Evolutionary conservation across 164 flowering plant species (phyloP).

Genomic region (Macadamia integrifolia): DNA sequence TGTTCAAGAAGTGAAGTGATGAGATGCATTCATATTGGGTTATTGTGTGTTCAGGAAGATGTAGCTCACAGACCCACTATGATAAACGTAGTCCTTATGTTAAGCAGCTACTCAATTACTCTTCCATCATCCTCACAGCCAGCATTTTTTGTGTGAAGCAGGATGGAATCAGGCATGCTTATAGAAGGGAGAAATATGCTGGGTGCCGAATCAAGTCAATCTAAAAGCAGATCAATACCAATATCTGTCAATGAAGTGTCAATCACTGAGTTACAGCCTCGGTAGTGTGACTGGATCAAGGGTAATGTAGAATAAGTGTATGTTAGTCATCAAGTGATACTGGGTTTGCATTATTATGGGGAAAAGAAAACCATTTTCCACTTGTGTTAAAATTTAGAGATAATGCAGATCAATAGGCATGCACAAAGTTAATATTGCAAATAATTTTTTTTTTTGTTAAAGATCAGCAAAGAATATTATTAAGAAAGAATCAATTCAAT

Average conservation of each 20-base stretch:
- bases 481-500: too few species aligned
- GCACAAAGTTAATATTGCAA: too few species aligned
- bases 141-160: neutral
- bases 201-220: neutral
- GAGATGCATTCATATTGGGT: neutral
- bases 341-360: too few species aligned
- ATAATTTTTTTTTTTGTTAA: too few species aligned
- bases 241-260: slow-evolving; percentile 15
- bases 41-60: slow-evolving; percentile 4
- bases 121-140: neutral
- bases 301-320: neutral
- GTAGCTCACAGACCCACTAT: slow-evolving; percentile 6
- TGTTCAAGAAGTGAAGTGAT: neutral
- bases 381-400: too few species aligned
- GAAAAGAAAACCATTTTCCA: too few species aligned
- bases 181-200: neutral
- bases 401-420: too few species aligned
- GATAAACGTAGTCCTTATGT: neutral
- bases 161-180: neutral
- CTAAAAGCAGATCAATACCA: neutral
- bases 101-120: slow-evolving; percentile 1
- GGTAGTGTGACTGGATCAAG: neutral
- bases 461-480: too few species aligned
- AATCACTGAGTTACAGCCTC: slow-evolving; percentile 1
- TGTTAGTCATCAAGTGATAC: too few species aligned